These are phyloP conservation scores for Colletotrichum eremochloae DNA, from an alignment of 2,329 filamentous ascomycete species.

Conservation along the genomic window DNA sequence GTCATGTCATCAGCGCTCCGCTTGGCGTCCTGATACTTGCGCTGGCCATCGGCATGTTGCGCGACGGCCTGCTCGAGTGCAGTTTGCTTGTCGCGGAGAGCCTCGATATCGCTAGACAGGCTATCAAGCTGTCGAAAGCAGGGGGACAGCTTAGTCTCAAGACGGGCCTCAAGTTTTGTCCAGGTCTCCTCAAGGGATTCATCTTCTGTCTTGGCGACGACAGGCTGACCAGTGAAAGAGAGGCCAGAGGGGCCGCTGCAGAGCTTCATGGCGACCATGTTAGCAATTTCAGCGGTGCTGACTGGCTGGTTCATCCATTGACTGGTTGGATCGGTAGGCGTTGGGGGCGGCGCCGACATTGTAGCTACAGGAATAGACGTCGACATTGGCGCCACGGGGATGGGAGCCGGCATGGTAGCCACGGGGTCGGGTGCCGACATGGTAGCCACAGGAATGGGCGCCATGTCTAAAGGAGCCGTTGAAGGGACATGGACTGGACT, in stretches of 20 bases:
- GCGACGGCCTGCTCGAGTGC: not conserved
- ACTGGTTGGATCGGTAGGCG: not conserved
- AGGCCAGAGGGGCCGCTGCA: not conserved
- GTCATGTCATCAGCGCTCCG: not conserved
- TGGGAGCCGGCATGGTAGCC: not conserved
- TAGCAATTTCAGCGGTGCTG: not conserved
- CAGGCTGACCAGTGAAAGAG: not conserved
- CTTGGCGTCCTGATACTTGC: not conserved
- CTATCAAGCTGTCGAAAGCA: not conserved
- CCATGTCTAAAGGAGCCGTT: not conserved
- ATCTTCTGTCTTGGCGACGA: not conserved
- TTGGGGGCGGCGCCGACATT: not conserved
- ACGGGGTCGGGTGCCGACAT: not conserved
- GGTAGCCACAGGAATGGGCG: not conserved
- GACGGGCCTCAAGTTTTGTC: not conserved
- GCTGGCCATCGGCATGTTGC: not conserved
- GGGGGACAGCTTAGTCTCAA: not conserved
- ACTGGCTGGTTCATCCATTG: not conserved
- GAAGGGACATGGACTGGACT: not conserved
- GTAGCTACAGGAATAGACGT: not conserved
- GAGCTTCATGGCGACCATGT: slow-evolving; percentile 1
- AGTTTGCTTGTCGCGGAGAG: not conserved
- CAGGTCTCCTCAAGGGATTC: not conserved
- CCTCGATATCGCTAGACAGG: not conserved
- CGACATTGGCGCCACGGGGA: too few relatives aligned